Evolutionary conservation across 441 rosid genomes (phyloP), one percentile per base, ranked within the genome.

Genomic region (Gossypium schwendimanii): DNA sequence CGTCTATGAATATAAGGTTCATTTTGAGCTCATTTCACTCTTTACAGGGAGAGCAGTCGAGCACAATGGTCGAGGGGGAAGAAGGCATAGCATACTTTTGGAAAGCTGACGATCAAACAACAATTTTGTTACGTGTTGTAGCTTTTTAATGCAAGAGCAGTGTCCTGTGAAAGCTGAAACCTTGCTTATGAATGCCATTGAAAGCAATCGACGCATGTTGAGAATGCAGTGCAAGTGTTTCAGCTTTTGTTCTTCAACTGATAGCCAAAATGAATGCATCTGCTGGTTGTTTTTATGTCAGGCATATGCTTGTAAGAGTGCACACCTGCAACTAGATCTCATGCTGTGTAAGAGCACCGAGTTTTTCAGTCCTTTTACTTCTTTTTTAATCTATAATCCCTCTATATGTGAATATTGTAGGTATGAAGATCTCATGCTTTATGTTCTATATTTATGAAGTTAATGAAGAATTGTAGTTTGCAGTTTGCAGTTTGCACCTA

Each of bases 341-440:
- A 77, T 72, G 74, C 65, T 76, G 65, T 74, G 68, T 73, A 69
- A 78, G 78, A 73, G 79, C 80, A 69, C 77, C 49, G 75, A 69
- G 78, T 77, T 81, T 4, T 80, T 76, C 72, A 81, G 83, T 64
- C 57, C n/a, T 78, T 79, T 73, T 31, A 4, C 33, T 31, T 54
- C 83, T 63, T n/a, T 18, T 72, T 4, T 75, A 8, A 77, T 61
- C 70, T 65, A 58, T 63, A 67, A 72, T 63, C 69, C 61, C 74
- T 39, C 8, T 67, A 63, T 75, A 77, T 85, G 91, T 85, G 84
- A 77, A 84, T 85, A 85, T 77, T 78, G 77, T 84, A 84, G 88
- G 79, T 71, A 76, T 76, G 80, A 80, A 76, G 63, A 75, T 82
- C 79, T 69, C 72, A 78, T 55, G 81, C 73, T 73, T 69, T 79